These are phyloP conservation scores for Falciphora oryzae DNA, from an alignment of 2,329 filamentous ascomycete genomes.

Conservation along the genomic window DNA sequence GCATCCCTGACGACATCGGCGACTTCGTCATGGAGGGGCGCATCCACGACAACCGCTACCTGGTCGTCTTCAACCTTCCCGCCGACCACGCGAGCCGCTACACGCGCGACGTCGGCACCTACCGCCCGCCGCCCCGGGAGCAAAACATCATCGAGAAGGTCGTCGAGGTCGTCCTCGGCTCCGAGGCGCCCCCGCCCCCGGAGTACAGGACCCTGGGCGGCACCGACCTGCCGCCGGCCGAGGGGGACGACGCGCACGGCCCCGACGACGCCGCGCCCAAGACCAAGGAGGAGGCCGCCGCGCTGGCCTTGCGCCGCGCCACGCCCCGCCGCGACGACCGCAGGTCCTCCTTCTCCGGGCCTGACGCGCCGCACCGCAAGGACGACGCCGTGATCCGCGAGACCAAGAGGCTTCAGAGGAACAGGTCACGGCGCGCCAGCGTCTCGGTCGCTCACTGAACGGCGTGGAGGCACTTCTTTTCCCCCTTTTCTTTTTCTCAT, in stretches of 20 bases:
- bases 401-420: background rate
- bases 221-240: background rate
- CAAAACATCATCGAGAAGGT: background rate
- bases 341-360: background rate
- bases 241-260: background rate
- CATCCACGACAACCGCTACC: slow-evolving; percentile 2
- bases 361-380: background rate
- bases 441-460: no score
- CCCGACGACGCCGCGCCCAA: background rate
- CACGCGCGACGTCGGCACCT: background rate
- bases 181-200: no score
- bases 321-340: background rate
- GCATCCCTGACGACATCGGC: background rate
- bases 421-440: background rate
- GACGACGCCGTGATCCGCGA: background rate
- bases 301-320: background rate
- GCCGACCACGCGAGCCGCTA: background rate
- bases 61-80: slow-evolving; percentile 2
- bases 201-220: background rate
- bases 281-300: background rate
- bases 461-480: background rate
- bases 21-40: slow-evolving; percentile 4
- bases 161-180: background rate
- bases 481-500: background rate
- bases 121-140: background rate